These are phyloP conservation scores for Massospora cicadina DNA, from an alignment of 371 early-diverging fungal genomes.

Conservation along the genomic window DNA sequence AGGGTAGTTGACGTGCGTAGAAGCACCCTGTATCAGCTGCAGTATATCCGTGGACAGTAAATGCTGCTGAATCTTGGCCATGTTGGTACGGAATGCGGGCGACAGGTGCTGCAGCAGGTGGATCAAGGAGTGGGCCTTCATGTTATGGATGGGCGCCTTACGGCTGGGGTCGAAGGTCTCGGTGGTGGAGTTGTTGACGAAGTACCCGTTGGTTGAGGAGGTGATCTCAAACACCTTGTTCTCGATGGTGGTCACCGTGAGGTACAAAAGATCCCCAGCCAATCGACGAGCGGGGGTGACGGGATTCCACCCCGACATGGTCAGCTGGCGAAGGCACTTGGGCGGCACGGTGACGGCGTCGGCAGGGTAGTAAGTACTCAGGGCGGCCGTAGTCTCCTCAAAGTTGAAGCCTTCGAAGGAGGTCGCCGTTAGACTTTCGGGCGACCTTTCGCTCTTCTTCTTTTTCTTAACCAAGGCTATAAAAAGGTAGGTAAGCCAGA, in stretches of 20 bases:
- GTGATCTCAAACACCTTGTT: slow-evolving; percentile 65
- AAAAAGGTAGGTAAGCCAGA: too few species aligned
- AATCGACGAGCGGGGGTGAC: slow-evolving; percentile 57
- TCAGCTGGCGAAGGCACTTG: slow-evolving; percentile 51
- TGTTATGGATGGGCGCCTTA: slow-evolving; percentile 21
- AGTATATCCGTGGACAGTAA: slow-evolving; percentile 55
- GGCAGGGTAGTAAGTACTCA: slow-evolving; percentile 34
- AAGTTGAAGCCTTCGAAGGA: slow-evolving; percentile 33
- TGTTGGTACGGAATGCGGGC: slow-evolving; percentile 44
- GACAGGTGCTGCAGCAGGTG: slow-evolving; percentile 45
- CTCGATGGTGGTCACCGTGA: slow-evolving; percentile 66
- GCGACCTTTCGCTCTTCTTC: slow-evolving; percentile 15
- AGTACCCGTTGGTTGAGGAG: slow-evolving; percentile 70
- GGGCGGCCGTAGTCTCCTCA: slow-evolving; percentile 22
- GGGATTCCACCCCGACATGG: slow-evolving; percentile 83
- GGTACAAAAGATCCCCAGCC: slow-evolving; percentile 62
- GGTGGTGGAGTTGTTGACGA: slow-evolving; percentile 57
- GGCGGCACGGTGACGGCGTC: slow-evolving; percentile 32
- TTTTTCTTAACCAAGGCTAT: slow-evolving; percentile 14
- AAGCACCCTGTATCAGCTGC: slow-evolving; percentile 51
- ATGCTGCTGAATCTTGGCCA: slow-evolving; percentile 42
- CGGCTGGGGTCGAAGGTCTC: slow-evolving; percentile 54
- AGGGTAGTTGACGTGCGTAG: slow-evolving; percentile 50
- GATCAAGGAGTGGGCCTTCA: slow-evolving; percentile 47
- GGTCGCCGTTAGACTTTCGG: background rate